These are phyloP conservation scores for Calonectria hawksworthii DNA, from an alignment of 2,329 filamentous ascomycete genomes.

Conservation along the genomic window DNA sequence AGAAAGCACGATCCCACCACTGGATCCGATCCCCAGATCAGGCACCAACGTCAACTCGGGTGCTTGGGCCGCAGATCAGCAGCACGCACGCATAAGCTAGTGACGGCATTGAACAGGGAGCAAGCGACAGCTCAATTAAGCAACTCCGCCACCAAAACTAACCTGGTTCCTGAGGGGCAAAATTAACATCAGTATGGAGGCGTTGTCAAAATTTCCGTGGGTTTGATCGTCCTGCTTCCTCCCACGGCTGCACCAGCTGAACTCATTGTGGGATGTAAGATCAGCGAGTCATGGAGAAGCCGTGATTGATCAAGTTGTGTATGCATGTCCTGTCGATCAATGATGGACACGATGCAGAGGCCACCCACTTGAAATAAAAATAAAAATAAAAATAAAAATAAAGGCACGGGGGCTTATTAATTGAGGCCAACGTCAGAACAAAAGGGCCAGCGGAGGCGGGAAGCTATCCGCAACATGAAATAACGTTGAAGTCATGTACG, in stretches of 20 bases:
- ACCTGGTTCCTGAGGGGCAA: background rate
- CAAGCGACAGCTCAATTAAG: background rate
- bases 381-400: background rate
- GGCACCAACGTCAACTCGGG: background rate
- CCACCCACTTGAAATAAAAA: background rate
- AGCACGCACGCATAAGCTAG: background rate
- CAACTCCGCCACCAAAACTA: background rate
- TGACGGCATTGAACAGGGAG: background rate
- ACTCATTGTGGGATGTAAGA: background rate
- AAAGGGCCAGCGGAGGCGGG: background rate
- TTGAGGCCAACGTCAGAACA: background rate
- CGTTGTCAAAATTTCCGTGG: background rate
- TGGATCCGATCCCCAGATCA: constrained; percentile 4
- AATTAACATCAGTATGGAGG: background rate
- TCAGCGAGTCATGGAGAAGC: background rate
- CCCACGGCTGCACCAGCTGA: background rate
- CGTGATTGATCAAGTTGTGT: background rate
- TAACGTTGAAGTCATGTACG: background rate
- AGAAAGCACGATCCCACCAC: background rate
- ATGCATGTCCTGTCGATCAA: constrained; percentile 8
- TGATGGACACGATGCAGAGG: background rate
- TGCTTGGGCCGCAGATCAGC: background rate
- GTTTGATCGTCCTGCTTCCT: background rate
- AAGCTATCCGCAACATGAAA: background rate
- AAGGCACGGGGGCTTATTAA: background rate